A percentile compares a stretch with the other conserved stretches of the same genome.
Evolutionary conservation across 169 alveolate species (phyloP).

Genomic region (Cryptosporidium parvum): DNA sequence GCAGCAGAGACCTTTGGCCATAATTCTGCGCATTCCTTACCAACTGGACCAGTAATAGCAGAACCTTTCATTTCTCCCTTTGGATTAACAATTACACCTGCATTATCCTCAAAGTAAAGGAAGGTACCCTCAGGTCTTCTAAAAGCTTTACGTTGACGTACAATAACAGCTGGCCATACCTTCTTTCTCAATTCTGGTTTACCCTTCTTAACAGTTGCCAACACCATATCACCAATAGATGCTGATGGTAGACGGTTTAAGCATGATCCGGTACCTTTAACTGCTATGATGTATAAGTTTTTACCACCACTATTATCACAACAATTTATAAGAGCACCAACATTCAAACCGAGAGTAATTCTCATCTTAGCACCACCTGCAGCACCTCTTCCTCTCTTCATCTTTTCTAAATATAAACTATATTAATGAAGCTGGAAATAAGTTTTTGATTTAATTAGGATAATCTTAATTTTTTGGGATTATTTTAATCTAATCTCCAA

Average conservation of each 20-base stretch:
- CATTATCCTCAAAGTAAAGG: slow-evolving; percentile 98
- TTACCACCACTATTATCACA: slow-evolving; percentile 99
- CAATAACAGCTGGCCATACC: slow-evolving; percentile 97
- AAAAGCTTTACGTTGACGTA: slow-evolving; percentile 98
- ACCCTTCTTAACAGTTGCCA: slow-evolving; percentile 98
- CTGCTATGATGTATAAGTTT: slow-evolving; percentile 97
- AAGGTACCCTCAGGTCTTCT: slow-evolving; percentile 98
- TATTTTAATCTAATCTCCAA: slow-evolving; percentile 11
- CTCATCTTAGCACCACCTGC: slow-evolving; percentile 88
- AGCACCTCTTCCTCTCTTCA: slow-evolving; percentile 89
- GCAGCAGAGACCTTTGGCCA: slow-evolving; percentile 99
- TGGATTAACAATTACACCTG: slow-evolving; percentile 98
- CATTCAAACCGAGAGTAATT: slow-evolving; percentile 96
- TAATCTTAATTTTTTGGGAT: slow-evolving; percentile 5
- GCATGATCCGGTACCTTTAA: slow-evolving; percentile 96
- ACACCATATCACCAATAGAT: slow-evolving; percentile 99
- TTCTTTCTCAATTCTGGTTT: slow-evolving; percentile 99
- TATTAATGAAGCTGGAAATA: slow-evolving; percentile 2
- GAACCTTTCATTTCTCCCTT: slow-evolving; percentile 99
- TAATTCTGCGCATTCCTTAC: slow-evolving; percentile 99
- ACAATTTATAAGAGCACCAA: slow-evolving; percentile 98
- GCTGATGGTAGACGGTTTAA: slow-evolving; percentile 98
- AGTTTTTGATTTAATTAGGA: not conserved
- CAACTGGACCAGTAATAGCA: slow-evolving; percentile 99
- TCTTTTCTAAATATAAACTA: slow-evolving; percentile 27